Evolutionary conservation across 2,329 filamentous ascomycete species (phyloP).

Genomic region (Scorias spongiosa): DNA sequence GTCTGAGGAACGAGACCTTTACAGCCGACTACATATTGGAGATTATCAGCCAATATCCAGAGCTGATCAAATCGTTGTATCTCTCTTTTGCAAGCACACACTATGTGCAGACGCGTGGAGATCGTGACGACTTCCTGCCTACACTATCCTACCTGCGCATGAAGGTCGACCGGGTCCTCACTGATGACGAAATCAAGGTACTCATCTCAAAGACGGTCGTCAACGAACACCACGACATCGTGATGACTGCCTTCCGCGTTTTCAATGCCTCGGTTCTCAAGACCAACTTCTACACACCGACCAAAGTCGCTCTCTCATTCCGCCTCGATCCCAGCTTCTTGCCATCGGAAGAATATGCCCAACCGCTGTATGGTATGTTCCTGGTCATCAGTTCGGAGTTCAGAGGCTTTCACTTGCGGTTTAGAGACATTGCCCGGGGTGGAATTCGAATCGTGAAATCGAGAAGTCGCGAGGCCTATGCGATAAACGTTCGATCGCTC

Average conservation of each 20-base stretch:
- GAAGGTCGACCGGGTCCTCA: conserved; percentile 58
- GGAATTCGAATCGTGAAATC: conserved; percentile 99
- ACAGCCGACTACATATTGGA: conserved; percentile 96
- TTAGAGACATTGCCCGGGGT: conserved; percentile 90
- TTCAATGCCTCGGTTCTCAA: conserved; percentile 92
- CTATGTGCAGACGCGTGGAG: conserved; percentile 50
- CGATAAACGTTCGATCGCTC: conserved; percentile 87
- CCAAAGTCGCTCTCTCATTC: conserved; percentile 96
- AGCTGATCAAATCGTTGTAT: conserved; percentile 75
- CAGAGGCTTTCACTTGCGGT: conserved; percentile 90
- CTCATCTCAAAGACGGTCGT: conserved; percentile 64
- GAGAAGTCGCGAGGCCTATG: conserved; percentile 85
- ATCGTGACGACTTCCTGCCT: conserved; percentile 53
- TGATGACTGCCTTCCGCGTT: conserved; percentile 89
- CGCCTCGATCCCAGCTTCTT: conserved; percentile 80
- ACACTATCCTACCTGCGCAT: conserved; percentile 53
- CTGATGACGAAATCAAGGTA: conserved; percentile 57
- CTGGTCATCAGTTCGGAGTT: conserved; percentile 94
- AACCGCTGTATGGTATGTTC: conserved; percentile 95
- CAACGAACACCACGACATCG: conserved; percentile 95
- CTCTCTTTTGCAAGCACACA: conserved; percentile 83
- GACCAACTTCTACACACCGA: conserved; percentile 96
- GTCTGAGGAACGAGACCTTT: conserved; percentile 90
- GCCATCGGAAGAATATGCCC: conserved; percentile 81
- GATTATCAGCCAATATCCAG: conserved; percentile 84